Evolutionary conservation across 108 stramenopile genomes (phyloP).

Genomic region (Bacterosira constricta): DNA sequence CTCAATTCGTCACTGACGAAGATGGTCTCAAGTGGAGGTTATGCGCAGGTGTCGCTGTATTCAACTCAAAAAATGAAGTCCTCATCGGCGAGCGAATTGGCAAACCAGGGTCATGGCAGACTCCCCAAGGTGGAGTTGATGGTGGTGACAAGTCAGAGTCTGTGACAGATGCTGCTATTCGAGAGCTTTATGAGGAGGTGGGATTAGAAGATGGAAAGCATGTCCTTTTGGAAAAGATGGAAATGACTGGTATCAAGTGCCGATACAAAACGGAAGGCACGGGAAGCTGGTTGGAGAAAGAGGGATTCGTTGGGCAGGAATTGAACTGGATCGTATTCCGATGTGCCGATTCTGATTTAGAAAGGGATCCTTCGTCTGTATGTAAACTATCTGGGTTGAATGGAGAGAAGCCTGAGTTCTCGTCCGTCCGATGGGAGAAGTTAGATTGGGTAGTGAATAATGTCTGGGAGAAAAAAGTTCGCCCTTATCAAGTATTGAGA

Average conservation of each 20-base stretch:
- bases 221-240: slow-evolving; percentile 36
- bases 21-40: slow-evolving; percentile 48
- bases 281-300: slow-evolving; percentile 47
- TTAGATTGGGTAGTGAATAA: slow-evolving; percentile 47
- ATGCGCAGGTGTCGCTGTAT: slow-evolving; percentile 54
- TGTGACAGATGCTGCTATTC: slow-evolving; percentile 41
- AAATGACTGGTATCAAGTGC: slow-evolving; percentile 9
- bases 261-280: slow-evolving; percentile 49
- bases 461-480: slow-evolving; percentile 50
- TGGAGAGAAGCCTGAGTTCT: slow-evolving; percentile 54
- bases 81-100: slow-evolving; percentile 52
- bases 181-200: slow-evolving; percentile 57
- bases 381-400: slow-evolving; percentile 43
- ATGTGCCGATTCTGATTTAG: slow-evolving; percentile 43
- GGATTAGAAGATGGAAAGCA: slow-evolving; percentile 41
- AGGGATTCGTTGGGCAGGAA: slow-evolving; percentile 58
- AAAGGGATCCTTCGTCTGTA: slow-evolving; percentile 34
- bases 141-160: slow-evolving; percentile 37
- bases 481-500: slow-evolving; percentile 36
- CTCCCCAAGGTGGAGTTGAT: slow-evolving; percentile 61
- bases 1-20: slow-evolving; percentile 11
- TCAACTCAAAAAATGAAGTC: slow-evolving; percentile 57
- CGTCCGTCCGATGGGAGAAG: slow-evolving; percentile 37
- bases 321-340: slow-evolving; percentile 59
- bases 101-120: slow-evolving; percentile 46